Conservation (phyloP, 2,329 filamentous ascomycete genomes). For the Byssothecium circinans region DNA sequence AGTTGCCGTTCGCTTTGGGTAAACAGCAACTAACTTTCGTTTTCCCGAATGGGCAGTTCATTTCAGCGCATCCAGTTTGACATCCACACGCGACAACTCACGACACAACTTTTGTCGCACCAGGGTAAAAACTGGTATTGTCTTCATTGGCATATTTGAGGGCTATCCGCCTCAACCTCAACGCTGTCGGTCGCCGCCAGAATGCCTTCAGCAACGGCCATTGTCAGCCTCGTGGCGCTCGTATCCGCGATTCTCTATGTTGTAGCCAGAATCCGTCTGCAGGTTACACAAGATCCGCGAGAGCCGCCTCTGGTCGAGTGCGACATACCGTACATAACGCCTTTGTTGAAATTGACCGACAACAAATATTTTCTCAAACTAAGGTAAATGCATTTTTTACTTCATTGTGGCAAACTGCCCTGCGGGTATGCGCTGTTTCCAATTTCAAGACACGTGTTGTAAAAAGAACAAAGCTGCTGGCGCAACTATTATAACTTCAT, state of each 20-base stretch:
- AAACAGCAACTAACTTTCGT: not conserved
- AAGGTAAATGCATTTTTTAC: not conserved
- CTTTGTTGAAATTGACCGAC: constrained; percentile 5
- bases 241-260: constrained; percentile 1
- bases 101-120: not conserved
- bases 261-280: constrained; percentile 1
- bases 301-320: constrained; percentile 12
- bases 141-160: not conserved
- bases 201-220: not conserved
- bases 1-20: not conserved
- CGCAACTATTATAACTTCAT: not conserved
- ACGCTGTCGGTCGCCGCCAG: not conserved
- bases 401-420: not conserved
- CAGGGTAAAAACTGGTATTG: not conserved
- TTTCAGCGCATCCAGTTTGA: not conserved
- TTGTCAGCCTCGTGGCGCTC: not conserved
- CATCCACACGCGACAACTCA: not conserved
- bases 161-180: too few relatives aligned
- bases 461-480: not conserved
- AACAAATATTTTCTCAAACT: constrained; percentile 6
- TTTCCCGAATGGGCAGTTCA: not conserved
- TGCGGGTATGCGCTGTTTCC: too few relatives aligned
- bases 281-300: constrained; percentile 9
- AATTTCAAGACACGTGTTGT: too few relatives aligned
- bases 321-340: constrained; percentile 8